A percentile compares a stretch with the other conserved stretches of the same genome.
Evolutionary conservation across 768 basidiomycete genomes (phyloP).

Genomic region (Candolleomyces aberdarensis): DNA sequence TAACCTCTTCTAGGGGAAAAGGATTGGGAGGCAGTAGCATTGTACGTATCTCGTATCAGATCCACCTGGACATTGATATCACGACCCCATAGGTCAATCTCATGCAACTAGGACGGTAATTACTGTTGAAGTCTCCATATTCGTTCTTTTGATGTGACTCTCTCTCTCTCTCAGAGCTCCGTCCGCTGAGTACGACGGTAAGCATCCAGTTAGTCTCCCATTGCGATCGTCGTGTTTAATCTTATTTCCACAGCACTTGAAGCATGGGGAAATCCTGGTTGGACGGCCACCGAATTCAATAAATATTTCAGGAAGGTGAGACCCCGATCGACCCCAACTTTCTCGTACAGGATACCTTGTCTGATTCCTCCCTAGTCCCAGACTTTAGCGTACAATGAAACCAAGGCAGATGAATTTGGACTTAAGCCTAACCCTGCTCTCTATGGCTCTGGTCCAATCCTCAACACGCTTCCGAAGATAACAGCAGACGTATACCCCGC

Average conservation of each 20-base stretch:
- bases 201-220: neutral
- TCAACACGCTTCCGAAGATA: slow-evolving; percentile 11
- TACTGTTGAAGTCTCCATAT: neutral
- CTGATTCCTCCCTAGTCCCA: slow-evolving; percentile 6
- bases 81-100: slow-evolving; percentile 6
- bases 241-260: slow-evolving; percentile 11
- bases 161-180: slow-evolving; percentile 1
- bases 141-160: neutral
- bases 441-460: slow-evolving; percentile 15
- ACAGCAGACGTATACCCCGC: neutral
- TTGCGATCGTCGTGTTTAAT: neutral
- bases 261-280: slow-evolving; percentile 13
- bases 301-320: slow-evolving; percentile 16
- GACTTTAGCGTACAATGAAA: slow-evolving; percentile 6
- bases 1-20: slow-evolving; percentile 10
- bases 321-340: too few species aligned
- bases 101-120: slow-evolving; percentile 16
- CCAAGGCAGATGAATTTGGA: neutral
- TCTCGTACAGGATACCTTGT: too few species aligned
- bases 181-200: slow-evolving; percentile 16
- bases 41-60: slow-evolving; percentile 1
- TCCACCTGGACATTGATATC: neutral
- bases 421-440: slow-evolving; percentile 2
- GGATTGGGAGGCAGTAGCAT: slow-evolving; percentile 16
- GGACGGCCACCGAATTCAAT: slow-evolving; percentile 13